These are phyloP conservation scores for Chytriomyces sp. DNA, from an alignment of 192 early-diverging fungal species.

Conservation along the genomic window DNA sequence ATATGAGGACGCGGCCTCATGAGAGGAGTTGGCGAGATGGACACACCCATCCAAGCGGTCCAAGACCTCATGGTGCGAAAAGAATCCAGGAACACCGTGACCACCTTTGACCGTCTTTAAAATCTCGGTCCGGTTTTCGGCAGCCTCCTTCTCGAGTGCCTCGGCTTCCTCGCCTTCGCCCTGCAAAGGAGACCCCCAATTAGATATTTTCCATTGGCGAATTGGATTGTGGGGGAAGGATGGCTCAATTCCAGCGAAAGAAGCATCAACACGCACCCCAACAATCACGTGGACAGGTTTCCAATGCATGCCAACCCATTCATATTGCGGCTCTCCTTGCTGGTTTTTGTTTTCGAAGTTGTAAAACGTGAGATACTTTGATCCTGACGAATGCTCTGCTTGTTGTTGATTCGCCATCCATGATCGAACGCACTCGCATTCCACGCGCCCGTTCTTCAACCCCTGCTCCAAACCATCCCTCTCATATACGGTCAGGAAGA, in stretches of 20 bases:
- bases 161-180: slow-evolving; percentile 16
- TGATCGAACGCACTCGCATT: no score
- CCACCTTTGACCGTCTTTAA: slow-evolving; percentile 35
- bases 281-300: not conserved
- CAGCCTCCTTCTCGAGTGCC: slow-evolving; percentile 7
- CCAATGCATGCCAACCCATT: slow-evolving; percentile 7
- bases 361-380: no score
- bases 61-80: slow-evolving; percentile 90
- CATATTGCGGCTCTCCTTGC: not conserved
- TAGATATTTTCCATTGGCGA: not conserved
- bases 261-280: slow-evolving; percentile 1
- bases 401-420: no score
- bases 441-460: slow-evolving; percentile 36
- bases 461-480: slow-evolving; percentile 38
- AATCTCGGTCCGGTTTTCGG: not conserved
- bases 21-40: slow-evolving; percentile 53
- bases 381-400: no score
- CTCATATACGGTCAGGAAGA: slow-evolving; percentile 40
- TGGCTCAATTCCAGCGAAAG: not conserved
- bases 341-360: no score
- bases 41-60: slow-evolving; percentile 89
- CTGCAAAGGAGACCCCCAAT: not conserved
- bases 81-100: slow-evolving; percentile 58
- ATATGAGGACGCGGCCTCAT: not conserved
- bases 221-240: not conserved